Evolutionary conservation across 2,329 filamentous ascomycete genomes (phyloP), one percentile per base, ranked within the genome.

Genomic region (Fusarium hainanense): DNA sequence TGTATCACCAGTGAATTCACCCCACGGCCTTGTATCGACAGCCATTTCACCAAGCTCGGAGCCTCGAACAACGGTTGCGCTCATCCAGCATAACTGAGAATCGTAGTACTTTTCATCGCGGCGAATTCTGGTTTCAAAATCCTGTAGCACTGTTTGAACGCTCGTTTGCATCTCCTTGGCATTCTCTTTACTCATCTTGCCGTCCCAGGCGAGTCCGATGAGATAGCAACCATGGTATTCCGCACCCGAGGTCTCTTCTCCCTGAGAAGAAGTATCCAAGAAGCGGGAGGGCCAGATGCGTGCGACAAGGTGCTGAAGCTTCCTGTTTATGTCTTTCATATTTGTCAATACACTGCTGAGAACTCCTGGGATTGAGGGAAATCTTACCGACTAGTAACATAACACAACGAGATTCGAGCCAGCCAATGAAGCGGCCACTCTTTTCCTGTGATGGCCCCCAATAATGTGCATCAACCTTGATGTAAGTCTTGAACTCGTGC

Each of bases 281-380:
- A 91, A 91, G 12, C 87, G 82, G 9, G 83, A 85, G 3, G 89
- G 89, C 89, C 89, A 92, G 23, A 91, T 87, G 21, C 88, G 84
- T 3, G 86, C 83, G 48, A 85, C 78, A 6, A 90, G 71, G 3
- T 79, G 76, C 1, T 86, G 85, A 18, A 88, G 75, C 14, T 83
- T 83, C 49, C 84, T 84, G 62, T 86, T 80, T 20, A 92, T 78
- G 63, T 90, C 89, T 88, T n/a, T 13, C 42, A 49, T 54, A 18
- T 58, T 28, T n/a, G 49, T 51, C 14, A 73, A 63, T 32, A 44
- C 56, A 4, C 12, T 43, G 16, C 10, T 46, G 14, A 20, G 25
- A 42, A 8, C 21, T 27, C 20, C 8, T 16, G n/a, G 47, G 25
- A 10, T 23, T 21, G 18, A 23, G 40, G 21, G 42, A 4, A 25